These are phyloP conservation scores for Fraxinus excelsior DNA, from an alignment of 257 asterid genomes.

Conservation along the genomic window DNA sequence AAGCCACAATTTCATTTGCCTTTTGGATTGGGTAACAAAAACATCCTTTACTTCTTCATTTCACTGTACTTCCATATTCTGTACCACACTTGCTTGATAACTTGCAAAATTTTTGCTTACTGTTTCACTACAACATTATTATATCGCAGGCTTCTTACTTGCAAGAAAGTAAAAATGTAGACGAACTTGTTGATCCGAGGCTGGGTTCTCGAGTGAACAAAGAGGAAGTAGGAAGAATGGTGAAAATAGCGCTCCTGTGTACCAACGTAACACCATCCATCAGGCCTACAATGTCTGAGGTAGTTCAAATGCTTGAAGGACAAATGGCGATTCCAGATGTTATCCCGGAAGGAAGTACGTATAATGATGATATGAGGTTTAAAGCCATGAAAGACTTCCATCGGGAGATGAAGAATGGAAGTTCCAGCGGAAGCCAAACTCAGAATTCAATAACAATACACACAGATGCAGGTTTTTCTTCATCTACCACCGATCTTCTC, in stretches of 20 bases:
- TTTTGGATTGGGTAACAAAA: too few relatives aligned
- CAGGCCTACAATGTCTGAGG: slow-evolving; percentile 7
- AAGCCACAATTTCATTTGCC: too few relatives aligned
- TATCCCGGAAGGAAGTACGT: background rate
- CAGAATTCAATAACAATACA: too few relatives aligned
- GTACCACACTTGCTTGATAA: too few relatives aligned
- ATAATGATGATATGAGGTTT: slow-evolving; percentile 1
- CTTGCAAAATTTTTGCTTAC: too few relatives aligned
- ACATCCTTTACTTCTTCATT: too few relatives aligned
- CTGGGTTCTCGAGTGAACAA: slow-evolving; percentile 12
- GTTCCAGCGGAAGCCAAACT: background rate
- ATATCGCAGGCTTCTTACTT: slow-evolving; percentile 5
- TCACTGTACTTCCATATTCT: too few relatives aligned
- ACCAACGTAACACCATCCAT: slow-evolving; percentile 12
- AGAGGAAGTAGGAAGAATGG: slow-evolving; percentile 12
- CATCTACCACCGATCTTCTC: slow-evolving; percentile 14
- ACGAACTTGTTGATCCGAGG: slow-evolving; percentile 16
- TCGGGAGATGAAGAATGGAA: slow-evolving; percentile 11
- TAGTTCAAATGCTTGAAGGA: slow-evolving; percentile 15
- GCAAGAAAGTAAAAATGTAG: background rate
- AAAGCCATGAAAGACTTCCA: background rate
- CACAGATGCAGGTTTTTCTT: background rate
- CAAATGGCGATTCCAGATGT: background rate
- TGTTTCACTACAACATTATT: too few relatives aligned
- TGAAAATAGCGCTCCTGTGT: slow-evolving; percentile 8